phyloP scores from a whole-genome alignment of 2,329 filamentous ascomycete species.

The Aspergillus viridinutans region DNA sequence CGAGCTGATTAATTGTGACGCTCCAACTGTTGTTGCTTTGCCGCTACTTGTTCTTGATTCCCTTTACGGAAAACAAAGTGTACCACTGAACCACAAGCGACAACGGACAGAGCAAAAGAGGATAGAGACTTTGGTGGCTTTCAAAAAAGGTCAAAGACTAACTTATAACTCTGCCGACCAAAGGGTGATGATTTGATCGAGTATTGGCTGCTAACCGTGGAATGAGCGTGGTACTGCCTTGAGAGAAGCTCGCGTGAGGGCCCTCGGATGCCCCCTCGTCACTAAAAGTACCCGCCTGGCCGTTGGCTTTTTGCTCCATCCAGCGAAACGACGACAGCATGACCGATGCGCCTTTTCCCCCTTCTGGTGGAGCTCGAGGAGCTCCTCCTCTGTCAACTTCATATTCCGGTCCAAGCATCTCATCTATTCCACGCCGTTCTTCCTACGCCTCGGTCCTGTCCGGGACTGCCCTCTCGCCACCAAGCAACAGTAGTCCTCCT shows the following conservation, averaged over 20 bases:
- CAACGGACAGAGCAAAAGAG: background rate
- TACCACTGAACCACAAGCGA: background rate
- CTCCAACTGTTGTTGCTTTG: background rate
- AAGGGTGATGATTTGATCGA: background rate
- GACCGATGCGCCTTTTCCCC: conserved; percentile 41
- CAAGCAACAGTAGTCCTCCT: conserved; percentile 43
- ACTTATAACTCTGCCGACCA: background rate
- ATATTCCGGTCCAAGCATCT: conserved; percentile 31
- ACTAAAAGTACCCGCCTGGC: conserved; percentile 4
- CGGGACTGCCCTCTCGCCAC: conserved; percentile 43
- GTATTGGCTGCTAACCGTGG: background rate
- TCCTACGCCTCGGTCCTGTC: conserved; percentile 61
- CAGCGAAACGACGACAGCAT: conserved; percentile 32
- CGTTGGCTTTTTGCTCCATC: conserved; percentile 12
- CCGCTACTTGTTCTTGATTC: background rate
- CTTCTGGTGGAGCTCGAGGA: conserved; percentile 39
- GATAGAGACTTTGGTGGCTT: background rate
- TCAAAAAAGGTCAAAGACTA: background rate
- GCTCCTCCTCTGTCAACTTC: conserved; percentile 29
- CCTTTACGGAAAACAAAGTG: background rate
- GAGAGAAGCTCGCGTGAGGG: conserved; percentile 6
- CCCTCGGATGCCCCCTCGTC: background rate
- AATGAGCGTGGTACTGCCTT: background rate
- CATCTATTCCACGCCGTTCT: conserved; percentile 48
- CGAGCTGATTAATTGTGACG: background rate